Conservation (phyloP, 257 asterid species). For the Ehretia macrophylla region DNA sequence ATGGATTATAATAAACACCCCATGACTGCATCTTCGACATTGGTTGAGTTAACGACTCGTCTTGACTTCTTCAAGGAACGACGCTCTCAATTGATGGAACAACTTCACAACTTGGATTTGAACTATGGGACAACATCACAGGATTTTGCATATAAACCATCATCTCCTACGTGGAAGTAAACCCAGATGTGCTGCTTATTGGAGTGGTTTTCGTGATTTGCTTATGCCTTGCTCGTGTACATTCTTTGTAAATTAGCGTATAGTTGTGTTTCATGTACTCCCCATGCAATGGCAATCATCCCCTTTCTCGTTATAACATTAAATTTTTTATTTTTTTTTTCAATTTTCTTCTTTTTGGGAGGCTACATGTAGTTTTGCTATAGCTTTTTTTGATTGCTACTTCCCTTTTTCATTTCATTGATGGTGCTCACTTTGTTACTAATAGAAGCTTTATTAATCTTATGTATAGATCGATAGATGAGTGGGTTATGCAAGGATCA, state of each 20-base stretch:
- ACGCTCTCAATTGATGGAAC: conserved; percentile 95
- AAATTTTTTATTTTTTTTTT: background rate
- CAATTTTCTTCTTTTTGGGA: conserved; percentile 1
- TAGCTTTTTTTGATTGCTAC: no score
- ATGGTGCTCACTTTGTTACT: no score
- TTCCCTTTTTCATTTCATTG: no score
- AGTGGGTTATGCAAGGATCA: no score
- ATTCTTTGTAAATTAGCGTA: conserved; percentile 34
- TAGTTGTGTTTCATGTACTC: conserved; percentile 18
- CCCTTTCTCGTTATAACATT: conserved; percentile 3
- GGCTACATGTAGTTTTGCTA: no score
- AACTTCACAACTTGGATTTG: conserved; percentile 75
- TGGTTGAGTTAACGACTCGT: conserved; percentile 83
- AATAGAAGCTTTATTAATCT: no score
- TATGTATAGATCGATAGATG: no score
- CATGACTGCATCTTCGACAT: conserved; percentile 60
- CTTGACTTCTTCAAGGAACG: conserved; percentile 93
- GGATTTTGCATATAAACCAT: conserved; percentile 56
- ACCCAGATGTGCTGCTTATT: conserved; percentile 8
- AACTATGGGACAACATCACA: conserved; percentile 65
- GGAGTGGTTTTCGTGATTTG: conserved; percentile 15
- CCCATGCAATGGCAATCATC: conserved; percentile 6
- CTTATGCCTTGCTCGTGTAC: conserved; percentile 27
- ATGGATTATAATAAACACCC: conserved; percentile 53
- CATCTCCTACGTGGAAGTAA: conserved; percentile 90